Evolutionary conservation across 2,329 filamentous ascomycete genomes (phyloP).

Genomic region (Chaetomiaceae sp.): DNA sequence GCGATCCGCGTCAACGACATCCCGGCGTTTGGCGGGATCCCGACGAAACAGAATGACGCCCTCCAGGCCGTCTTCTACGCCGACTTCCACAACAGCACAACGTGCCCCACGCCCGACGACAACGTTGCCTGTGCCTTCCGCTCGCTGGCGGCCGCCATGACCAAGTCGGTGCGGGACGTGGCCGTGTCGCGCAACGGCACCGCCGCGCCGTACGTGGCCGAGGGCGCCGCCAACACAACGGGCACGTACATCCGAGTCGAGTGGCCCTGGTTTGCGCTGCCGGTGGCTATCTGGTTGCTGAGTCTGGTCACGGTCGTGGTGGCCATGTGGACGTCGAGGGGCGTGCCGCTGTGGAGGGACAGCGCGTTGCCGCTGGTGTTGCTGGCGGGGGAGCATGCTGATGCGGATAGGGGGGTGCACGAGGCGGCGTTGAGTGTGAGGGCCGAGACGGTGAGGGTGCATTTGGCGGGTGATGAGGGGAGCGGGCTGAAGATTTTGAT

Average conservation of each 20-base stretch:
- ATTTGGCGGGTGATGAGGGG: not conserved
- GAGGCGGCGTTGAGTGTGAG: not conserved
- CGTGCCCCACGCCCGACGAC: slow-evolving; percentile 1
- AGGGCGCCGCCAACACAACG: not conserved
- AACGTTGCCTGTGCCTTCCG: not conserved
- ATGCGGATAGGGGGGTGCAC: not conserved
- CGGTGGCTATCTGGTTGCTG: not conserved
- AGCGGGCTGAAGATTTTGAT: not conserved
- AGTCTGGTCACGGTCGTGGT: not conserved
- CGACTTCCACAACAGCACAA: not conserved
- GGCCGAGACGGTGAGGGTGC: not conserved
- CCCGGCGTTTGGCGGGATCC: not conserved
- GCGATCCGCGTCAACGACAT: not conserved
- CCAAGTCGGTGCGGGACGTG: not conserved
- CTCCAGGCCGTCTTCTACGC: slow-evolving; percentile 3
- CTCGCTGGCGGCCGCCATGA: not conserved
- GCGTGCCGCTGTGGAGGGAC: not conserved
- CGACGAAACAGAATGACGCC: not conserved
- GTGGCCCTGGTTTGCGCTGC: not conserved
- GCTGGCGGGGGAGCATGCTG: not conserved
- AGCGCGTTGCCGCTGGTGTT: not conserved
- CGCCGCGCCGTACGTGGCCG: not conserved
- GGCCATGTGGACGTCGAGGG: not conserved
- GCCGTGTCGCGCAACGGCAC: not conserved
- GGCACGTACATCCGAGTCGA: not conserved